These are phyloP conservation scores for Plasmodium fragile DNA, from an alignment of 169 alveolate species.

Conservation along the genomic window DNA sequence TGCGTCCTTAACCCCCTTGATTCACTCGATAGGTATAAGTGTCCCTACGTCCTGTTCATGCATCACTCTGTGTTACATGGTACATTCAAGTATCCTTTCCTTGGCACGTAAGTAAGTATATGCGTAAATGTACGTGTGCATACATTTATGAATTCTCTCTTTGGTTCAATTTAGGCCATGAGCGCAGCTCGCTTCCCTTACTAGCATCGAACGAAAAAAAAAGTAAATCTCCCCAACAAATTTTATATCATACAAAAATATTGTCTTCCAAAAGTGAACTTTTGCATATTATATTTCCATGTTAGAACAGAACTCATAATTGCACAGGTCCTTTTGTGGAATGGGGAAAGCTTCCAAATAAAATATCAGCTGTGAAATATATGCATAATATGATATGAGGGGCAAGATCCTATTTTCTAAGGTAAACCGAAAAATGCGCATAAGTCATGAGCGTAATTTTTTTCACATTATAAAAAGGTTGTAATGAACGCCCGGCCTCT, in stretches of 20 bases:
- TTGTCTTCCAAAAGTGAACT: slow-evolving; percentile 15
- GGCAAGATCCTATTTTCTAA: neutral
- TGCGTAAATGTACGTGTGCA: neutral
- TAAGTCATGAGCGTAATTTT: neutral
- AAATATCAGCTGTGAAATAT: neutral
- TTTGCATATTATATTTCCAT: neutral
- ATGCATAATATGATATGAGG: neutral
- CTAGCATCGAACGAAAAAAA: neutral
- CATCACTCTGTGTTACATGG: neutral
- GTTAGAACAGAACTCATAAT: slow-evolving; percentile 10
- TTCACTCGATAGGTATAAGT: neutral
- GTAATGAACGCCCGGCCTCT: neutral
- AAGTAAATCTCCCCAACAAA: neutral
- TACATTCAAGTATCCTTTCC: neutral
- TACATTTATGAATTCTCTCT: neutral
- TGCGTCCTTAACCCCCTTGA: neutral
- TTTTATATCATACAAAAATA: neutral
- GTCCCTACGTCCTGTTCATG: neutral
- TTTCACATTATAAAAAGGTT: neutral
- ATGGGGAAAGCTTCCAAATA: neutral
- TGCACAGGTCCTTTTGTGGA: slow-evolving; percentile 10
- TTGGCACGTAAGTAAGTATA: neutral
- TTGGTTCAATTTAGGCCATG: neutral
- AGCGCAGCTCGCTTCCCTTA: neutral
- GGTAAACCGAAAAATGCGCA: neutral